Evolutionary conservation across 345 rosid genomes (phyloP).

Genomic region (Dipteronia dyeriana): DNA sequence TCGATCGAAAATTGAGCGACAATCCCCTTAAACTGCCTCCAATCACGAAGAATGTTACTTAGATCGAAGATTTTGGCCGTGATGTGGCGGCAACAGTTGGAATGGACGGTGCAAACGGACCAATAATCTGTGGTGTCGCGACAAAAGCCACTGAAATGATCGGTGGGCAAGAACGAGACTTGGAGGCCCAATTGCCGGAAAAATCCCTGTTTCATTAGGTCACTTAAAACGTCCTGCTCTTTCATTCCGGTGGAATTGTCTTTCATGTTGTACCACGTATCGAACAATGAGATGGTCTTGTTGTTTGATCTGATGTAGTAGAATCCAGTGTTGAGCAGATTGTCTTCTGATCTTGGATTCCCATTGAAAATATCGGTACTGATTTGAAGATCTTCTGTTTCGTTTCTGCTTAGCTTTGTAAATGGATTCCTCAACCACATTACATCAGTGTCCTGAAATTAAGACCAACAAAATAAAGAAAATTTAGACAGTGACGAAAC

Average conservation of each 20-base stretch:
- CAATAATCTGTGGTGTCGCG: conserved; percentile 51
- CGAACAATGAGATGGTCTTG: conserved; percentile 58
- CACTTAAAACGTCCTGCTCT: conserved; percentile 71
- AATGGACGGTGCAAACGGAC: conserved; percentile 65
- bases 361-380: conserved; percentile 53
- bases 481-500: too few relatives aligned
- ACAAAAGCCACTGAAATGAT: conserved; percentile 78
- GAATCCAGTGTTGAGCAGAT: conserved; percentile 69
- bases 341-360: conserved; percentile 31
- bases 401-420: conserved; percentile 33
- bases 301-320: conserved; percentile 69
- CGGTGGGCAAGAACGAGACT: conserved; percentile 54
- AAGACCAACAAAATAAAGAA: too few relatives aligned
- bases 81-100: conserved; percentile 81
- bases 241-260: conserved; percentile 53
- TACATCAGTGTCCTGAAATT: conserved; percentile 64
- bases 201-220: conserved; percentile 41
- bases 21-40: conserved; percentile 51
- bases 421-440: conserved; percentile 80
- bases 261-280: conserved; percentile 61
- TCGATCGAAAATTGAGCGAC: background rate
- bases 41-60: conserved; percentile 48
- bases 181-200: conserved; percentile 37
- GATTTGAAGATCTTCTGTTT: conserved; percentile 60
- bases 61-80: conserved; percentile 68